Percentiles rank a stretch among this genome's conserved stretches.
These are phyloP conservation scores for Tremellales sp. DNA, from an alignment of 1,284 basidiomycete species.

Conservation along the genomic window DNA sequence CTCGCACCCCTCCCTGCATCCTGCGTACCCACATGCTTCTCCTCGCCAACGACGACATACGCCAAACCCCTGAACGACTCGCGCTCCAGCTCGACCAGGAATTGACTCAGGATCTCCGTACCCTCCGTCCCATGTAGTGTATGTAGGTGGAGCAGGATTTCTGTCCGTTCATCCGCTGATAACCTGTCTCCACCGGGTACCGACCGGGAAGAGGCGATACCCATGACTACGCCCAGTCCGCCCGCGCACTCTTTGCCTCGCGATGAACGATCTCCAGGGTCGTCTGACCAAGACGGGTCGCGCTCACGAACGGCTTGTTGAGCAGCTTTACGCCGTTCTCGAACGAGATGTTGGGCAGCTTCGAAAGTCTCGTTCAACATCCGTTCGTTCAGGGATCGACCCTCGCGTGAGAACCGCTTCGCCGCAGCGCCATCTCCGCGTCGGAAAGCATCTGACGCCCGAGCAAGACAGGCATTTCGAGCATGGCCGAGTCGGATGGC, in stretches of 20 bases:
- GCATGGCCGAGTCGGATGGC: conserved; percentile 87
- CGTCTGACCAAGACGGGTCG: conserved; percentile 73
- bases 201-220: conserved; percentile 62
- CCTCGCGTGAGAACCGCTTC: conserved; percentile 87
- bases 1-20: conserved; percentile 74
- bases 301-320: conserved; percentile 69
- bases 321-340: conserved; percentile 69
- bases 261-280: conserved; percentile 68
- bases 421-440: conserved; percentile 91
- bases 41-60: conserved; percentile 88
- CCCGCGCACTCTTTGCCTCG: conserved; percentile 75
- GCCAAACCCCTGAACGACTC: conserved; percentile 80
- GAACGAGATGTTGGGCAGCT: conserved; percentile 71
- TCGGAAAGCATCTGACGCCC: conserved; percentile 91
- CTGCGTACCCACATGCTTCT: conserved; percentile 88
- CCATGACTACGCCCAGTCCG: conserved; percentile 76
- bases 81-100: conserved; percentile 78
- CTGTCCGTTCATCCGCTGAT: conserved; percentile 75
- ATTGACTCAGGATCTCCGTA: conserved; percentile 83
- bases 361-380: conserved; percentile 79
- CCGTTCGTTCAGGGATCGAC: conserved; percentile 83
- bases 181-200: conserved; percentile 55
- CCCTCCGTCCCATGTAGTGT: conserved; percentile 88
- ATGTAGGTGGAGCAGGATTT: conserved; percentile 75
- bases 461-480: conserved; percentile 87